Conservation (phyloP, 257 asterid species). For the Ilex aquifolium region DNA sequence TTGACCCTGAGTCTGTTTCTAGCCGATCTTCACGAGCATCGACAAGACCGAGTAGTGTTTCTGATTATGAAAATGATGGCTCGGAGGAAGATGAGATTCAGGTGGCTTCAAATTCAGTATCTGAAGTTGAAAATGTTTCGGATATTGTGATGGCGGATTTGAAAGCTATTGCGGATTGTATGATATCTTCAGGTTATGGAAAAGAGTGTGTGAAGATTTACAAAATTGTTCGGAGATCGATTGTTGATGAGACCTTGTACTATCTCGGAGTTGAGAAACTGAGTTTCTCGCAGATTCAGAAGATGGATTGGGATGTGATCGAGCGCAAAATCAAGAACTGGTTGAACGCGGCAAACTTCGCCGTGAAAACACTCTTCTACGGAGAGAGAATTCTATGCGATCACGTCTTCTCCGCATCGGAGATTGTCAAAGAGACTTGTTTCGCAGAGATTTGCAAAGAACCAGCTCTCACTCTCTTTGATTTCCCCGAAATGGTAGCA, state of each 20-base stretch:
- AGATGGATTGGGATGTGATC: constrained; percentile 58
- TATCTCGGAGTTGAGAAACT: constrained; percentile 59
- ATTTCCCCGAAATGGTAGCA: constrained; percentile 47
- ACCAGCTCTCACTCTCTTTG: constrained; percentile 40
- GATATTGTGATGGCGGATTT: constrained; percentile 45
- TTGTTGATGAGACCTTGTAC: constrained; percentile 67
- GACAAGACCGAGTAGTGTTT: constrained; percentile 19
- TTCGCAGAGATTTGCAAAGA: constrained; percentile 58
- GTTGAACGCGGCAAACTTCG: constrained; percentile 41
- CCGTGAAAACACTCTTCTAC: constrained; percentile 49
- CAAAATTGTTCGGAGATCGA: constrained; percentile 53
- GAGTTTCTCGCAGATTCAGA: constrained; percentile 51
- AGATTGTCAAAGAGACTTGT: constrained; percentile 45
- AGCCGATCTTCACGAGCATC: constrained; percentile 25
- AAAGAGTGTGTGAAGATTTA: constrained; percentile 61
- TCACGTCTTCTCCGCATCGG: constrained; percentile 57
- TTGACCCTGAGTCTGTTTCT: constrained; percentile 55
- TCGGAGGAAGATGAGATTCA: constrained; percentile 32
- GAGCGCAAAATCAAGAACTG: constrained; percentile 53
- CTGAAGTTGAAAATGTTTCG: constrained; percentile 19
- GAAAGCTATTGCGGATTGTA: constrained; percentile 59
- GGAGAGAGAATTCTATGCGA: constrained; percentile 71
- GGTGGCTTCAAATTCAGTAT: constrained; percentile 6
- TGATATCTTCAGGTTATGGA: constrained; percentile 64
- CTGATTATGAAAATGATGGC: constrained; percentile 35